These are phyloP conservation scores for Penicilliopsis zonata DNA, from an alignment of 495 filamentous ascomycete species.

Conservation along the genomic window DNA sequence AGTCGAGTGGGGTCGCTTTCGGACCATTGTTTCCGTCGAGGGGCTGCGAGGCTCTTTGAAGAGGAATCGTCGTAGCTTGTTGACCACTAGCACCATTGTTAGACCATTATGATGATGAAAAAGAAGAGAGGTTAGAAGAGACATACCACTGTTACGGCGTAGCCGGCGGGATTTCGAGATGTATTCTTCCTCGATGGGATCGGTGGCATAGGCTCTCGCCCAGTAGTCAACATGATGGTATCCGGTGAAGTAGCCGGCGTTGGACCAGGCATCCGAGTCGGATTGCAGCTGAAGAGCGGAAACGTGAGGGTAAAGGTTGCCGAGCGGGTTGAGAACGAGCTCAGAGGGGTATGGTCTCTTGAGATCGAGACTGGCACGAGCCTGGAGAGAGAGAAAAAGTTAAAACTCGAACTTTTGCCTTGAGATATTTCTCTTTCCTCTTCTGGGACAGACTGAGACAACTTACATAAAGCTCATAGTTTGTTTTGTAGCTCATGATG, in stretches of 20 bases:
- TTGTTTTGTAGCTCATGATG: constrained; percentile 31
- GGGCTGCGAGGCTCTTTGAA: neutral
- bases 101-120: neutral
- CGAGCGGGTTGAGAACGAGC: constrained; percentile 27
- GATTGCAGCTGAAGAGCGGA: constrained; percentile 25
- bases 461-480: constrained; percentile 33
- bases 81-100: neutral
- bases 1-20: too few species aligned
- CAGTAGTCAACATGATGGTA: constrained; percentile 26
- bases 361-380: constrained; percentile 16
- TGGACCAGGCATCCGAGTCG: constrained; percentile 14
- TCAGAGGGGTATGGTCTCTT: constrained; percentile 17
- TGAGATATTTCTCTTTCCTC: too few species aligned
- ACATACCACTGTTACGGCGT: neutral
- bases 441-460: neutral
- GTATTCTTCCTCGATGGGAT: neutral
- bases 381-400: constrained; percentile 5
- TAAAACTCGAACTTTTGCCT: too few species aligned
- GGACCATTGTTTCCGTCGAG: too few species aligned
- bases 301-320: constrained; percentile 28
- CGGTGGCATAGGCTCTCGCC: constrained; percentile 22
- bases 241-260: constrained; percentile 25
- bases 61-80: neutral
- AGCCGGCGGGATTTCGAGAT: neutral
- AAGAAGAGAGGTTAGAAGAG: neutral